phyloP scores from a whole-genome alignment of 1,284 basidiomycete species.

The Cutaneotrichosporon sp. region DNA sequence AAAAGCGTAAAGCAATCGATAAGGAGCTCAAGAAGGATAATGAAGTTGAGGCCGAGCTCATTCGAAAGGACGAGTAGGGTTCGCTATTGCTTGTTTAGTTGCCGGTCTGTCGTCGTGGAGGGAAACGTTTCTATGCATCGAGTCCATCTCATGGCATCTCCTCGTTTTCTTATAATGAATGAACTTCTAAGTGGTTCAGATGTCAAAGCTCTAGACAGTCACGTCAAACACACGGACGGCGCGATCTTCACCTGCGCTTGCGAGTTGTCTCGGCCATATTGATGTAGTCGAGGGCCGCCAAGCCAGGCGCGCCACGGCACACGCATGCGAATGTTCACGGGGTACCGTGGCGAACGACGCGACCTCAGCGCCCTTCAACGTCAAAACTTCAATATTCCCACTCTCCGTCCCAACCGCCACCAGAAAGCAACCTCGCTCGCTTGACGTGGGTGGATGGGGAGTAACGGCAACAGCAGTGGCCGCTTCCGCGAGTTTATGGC shows the following conservation, averaged over 20 bases:
- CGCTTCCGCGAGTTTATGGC: slow-evolving; percentile 44
- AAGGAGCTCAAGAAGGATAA: no score
- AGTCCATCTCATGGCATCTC: background rate
- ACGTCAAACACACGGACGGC: slow-evolving; percentile 43
- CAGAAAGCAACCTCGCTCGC: slow-evolving; percentile 20
- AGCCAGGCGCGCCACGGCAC: slow-evolving; percentile 44
- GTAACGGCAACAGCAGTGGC: slow-evolving; percentile 45
- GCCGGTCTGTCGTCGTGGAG: background rate
- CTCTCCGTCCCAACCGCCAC: slow-evolving; percentile 49
- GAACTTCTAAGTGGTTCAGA: no score
- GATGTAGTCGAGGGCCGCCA: slow-evolving; percentile 31
- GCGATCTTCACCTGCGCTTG: slow-evolving; percentile 49
- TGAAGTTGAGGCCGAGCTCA: no score
- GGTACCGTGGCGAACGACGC: slow-evolving; percentile 19
- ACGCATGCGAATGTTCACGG: slow-evolving; percentile 37
- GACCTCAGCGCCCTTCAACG: slow-evolving; percentile 9
- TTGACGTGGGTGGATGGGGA: no score
- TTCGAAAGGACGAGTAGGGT: no score
- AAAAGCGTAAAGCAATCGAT: no score
- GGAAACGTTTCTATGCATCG: no score
- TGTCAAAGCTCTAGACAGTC: no score
- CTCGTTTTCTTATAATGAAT: background rate
- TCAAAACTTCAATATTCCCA: slow-evolving; percentile 40
- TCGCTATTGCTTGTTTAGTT: no score
- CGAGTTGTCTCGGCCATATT: slow-evolving; percentile 31